Evolutionary conservation across 306 rosid species (phyloP).

Genomic region (Begonia masoniana): DNA sequence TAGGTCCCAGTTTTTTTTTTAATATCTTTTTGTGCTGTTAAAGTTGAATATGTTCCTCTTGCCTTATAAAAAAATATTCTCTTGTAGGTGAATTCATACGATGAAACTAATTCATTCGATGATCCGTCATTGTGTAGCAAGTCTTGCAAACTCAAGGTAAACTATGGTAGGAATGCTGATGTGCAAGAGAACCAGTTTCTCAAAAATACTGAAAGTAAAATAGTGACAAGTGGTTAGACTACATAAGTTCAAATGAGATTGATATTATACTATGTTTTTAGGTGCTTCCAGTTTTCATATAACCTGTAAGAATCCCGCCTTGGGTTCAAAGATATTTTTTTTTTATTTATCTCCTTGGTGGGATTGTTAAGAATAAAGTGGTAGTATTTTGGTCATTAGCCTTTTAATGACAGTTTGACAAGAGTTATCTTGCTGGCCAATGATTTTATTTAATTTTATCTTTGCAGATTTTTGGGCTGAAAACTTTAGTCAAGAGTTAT

Average conservation of each 20-base stretch:
- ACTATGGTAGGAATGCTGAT: too few species aligned
- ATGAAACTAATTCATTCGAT: slow-evolving; percentile 14
- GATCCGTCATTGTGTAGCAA: slow-evolving; percentile 24
- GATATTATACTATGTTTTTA: too few species aligned
- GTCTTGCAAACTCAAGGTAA: slow-evolving; percentile 67
- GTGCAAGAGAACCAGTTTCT: too few species aligned
- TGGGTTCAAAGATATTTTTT: neutral
- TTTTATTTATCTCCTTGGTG: neutral
- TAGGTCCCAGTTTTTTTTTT: too few species aligned
- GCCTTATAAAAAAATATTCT: too few species aligned
- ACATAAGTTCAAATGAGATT: too few species aligned
- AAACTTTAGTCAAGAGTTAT: slow-evolving; percentile 69
- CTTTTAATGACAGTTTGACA: slow-evolving; percentile 3
- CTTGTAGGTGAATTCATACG: slow-evolving; percentile 43
- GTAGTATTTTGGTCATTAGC: neutral
- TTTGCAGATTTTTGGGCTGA: slow-evolving; percentile 78
- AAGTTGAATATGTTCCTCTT: too few species aligned
- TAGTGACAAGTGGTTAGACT: too few species aligned
- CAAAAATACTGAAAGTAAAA: too few species aligned
- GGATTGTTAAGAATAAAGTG: neutral
- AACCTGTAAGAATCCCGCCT: too few species aligned
- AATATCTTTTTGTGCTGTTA: too few species aligned
- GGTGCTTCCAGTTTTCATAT: too few species aligned
- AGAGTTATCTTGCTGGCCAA: neutral
- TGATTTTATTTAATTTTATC: slow-evolving; percentile 3